Percentiles rank a stretch among this genome's conserved stretches.
Conservation (phyloP, 2,329 filamentous ascomycete species). For the Aspergillus viridinutans region DNA sequence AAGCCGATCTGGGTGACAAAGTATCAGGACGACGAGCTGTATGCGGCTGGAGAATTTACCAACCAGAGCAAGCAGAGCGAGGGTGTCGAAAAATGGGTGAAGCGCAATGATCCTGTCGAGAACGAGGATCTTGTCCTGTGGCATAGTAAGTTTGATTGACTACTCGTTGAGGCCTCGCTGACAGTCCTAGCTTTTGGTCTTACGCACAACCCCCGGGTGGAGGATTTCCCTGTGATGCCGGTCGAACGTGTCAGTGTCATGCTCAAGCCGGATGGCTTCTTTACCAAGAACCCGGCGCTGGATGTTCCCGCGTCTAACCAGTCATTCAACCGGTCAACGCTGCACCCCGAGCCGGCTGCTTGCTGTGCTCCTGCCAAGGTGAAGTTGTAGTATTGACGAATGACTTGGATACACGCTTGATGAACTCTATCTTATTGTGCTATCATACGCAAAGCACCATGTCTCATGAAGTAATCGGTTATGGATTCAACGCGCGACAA, state of each 20-base stretch:
- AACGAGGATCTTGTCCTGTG: conserved; percentile 43
- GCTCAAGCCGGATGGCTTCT: conserved; percentile 49
- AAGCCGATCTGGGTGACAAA: conserved; percentile 54
- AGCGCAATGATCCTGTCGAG: conserved; percentile 45
- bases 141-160: conserved; percentile 29
- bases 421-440: neutral
- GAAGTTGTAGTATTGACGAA: conserved; percentile 20
- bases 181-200: conserved; percentile 44
- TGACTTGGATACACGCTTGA: neutral
- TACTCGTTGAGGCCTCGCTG: neutral
- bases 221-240: conserved; percentile 67
- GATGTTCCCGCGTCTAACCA: conserved; percentile 42
- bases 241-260: conserved; percentile 50
- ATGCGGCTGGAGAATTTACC: conserved; percentile 50
- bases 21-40: conserved; percentile 51
- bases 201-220: conserved; percentile 60
- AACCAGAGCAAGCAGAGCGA: conserved; percentile 51
- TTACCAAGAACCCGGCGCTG: conserved; percentile 47
- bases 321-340: conserved; percentile 37
- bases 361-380: conserved; percentile 20
- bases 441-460: neutral
- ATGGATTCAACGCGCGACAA: neutral
- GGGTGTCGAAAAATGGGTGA: conserved; percentile 51
- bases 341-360: conserved; percentile 26
- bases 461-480: neutral